phyloP scores from a whole-genome alignment of 2,329 filamentous ascomycete genomes.

The Cercospora beticola region DNA sequence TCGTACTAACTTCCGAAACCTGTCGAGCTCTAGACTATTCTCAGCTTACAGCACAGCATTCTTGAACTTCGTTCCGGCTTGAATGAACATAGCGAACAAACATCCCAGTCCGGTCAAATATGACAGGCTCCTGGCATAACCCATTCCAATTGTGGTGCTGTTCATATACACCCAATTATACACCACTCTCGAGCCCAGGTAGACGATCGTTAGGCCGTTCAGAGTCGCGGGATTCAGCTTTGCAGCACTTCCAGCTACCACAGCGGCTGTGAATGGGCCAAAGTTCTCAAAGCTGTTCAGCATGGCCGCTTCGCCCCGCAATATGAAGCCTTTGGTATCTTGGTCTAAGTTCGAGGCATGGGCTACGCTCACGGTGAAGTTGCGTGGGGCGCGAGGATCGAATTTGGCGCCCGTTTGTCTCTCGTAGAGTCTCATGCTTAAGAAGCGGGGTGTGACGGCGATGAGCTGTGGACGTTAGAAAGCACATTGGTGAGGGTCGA shows the following conservation, averaged over 20 bases:
- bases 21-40: background rate
- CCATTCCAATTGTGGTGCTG: slow-evolving; percentile 25
- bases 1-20: background rate
- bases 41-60: background rate
- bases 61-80: slow-evolving; percentile 31
- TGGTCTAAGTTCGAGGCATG: slow-evolving; percentile 36
- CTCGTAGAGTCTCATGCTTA: slow-evolving; percentile 29
- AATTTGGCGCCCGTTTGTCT: slow-evolving; percentile 22
- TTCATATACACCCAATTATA: slow-evolving; percentile 37
- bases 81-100: slow-evolving; percentile 31
- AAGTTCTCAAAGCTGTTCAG: slow-evolving; percentile 44
- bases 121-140: slow-evolving; percentile 22
- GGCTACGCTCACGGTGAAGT: slow-evolving; percentile 30
- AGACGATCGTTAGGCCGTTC: slow-evolving; percentile 34
- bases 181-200: slow-evolving; percentile 30
- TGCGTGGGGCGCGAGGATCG: slow-evolving; percentile 36
- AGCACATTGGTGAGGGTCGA: slow-evolving; percentile 31
- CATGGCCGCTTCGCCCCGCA: slow-evolving; percentile 41
- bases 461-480: slow-evolving; percentile 21
- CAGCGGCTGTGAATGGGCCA: slow-evolving; percentile 41
- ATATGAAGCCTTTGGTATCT: slow-evolving; percentile 38
- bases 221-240: slow-evolving; percentile 32
- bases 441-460: slow-evolving; percentile 39
- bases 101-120: slow-evolving; percentile 30
- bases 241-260: slow-evolving; percentile 42